Evolutionary conservation across 805 yeast species (phyloP).

Genomic region (Metschnikowia santaceciliae): DNA sequence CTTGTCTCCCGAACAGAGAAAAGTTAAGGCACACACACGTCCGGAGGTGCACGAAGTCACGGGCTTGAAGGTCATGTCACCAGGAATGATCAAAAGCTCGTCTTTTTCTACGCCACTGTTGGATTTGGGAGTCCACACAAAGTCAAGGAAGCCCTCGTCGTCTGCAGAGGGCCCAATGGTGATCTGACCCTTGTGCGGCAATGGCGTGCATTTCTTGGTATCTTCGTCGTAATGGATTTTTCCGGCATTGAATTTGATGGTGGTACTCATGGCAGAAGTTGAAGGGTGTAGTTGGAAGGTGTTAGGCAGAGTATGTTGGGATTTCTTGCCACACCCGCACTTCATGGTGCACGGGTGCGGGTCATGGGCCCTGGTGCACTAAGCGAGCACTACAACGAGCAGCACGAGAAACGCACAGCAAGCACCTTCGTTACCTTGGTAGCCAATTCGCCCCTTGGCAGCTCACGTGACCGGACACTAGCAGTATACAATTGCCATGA

Average conservation of each 20-base stretch:
- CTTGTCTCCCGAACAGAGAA: conserved; percentile 59
- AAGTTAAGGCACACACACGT: conserved; percentile 66
- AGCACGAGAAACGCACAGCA: neutral
- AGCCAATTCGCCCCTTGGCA: neutral
- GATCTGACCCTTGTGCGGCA: conserved; percentile 63
- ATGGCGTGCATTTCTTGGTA: conserved; percentile 64
- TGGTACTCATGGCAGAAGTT: conserved; percentile 14
- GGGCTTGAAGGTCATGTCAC: conserved; percentile 77
- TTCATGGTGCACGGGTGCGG: neutral
- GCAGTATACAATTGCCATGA: conserved; percentile 4
- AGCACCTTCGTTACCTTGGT: neutral
- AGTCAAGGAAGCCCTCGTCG: conserved; percentile 67
- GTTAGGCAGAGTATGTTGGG: neutral
- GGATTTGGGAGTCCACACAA: conserved; percentile 67
- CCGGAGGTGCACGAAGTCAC: conserved; percentile 70
- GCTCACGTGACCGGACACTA: no score
- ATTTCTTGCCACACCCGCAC: conserved; percentile 1
- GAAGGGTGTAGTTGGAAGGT: no score
- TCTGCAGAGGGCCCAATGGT: conserved; percentile 59
- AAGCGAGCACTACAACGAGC: no score
- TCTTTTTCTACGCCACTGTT: conserved; percentile 48
- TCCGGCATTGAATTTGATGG: conserved; percentile 73
- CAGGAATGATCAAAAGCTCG: conserved; percentile 73
- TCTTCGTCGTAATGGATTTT: conserved; percentile 62
- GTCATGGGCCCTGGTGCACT: no score